A percentile compares a stretch with the other conserved stretches of the same genome.
Conservation (phyloP, 1,284 basidiomycete genomes). For the Cutaneotrichosporon sp. region DNA sequence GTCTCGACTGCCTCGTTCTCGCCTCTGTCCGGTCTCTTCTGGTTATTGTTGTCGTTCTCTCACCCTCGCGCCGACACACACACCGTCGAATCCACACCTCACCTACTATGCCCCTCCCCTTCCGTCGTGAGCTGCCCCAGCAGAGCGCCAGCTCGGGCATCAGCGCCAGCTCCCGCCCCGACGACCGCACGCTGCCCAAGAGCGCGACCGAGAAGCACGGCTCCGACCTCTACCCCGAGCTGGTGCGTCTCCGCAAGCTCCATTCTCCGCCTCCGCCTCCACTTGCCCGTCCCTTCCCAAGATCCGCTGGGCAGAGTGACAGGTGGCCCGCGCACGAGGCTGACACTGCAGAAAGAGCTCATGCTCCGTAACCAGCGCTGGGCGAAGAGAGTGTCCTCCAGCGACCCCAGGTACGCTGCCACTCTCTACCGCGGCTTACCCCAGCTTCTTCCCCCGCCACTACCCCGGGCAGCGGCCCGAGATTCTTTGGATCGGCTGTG, state of each 20-base stretch:
- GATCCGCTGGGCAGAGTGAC: too few relatives aligned
- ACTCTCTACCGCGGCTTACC: not conserved
- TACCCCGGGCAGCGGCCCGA: conserved; percentile 50
- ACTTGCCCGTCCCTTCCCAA: too few relatives aligned
- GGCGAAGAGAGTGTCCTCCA: conserved; percentile 16
- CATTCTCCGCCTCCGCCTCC: not conserved
- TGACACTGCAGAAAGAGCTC: conserved; percentile 25
- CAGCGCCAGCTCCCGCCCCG: not conserved
- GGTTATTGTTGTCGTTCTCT: not conserved
- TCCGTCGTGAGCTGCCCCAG: conserved; percentile 6
- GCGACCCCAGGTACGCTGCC: conserved; percentile 18
- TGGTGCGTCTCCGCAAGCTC: not conserved
- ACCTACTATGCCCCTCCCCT: conserved; percentile 2
- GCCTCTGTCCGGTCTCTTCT: not conserved
- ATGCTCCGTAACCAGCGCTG: conserved; percentile 27
- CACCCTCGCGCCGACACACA: too few relatives aligned
- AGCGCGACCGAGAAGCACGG: conserved; percentile 3
- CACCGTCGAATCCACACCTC: too few relatives aligned
- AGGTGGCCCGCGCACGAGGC: not conserved
- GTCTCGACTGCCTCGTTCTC: not conserved
- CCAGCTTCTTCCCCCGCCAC: conserved; percentile 47
- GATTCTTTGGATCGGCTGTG: conserved; percentile 52
- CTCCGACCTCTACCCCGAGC: conserved; percentile 7
- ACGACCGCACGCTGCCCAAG: not conserved
- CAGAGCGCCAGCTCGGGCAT: not conserved